These are phyloP conservation scores for Penicillium sp. DNA, from an alignment of 2,329 filamentous ascomycete genomes.

Conservation along the genomic window DNA sequence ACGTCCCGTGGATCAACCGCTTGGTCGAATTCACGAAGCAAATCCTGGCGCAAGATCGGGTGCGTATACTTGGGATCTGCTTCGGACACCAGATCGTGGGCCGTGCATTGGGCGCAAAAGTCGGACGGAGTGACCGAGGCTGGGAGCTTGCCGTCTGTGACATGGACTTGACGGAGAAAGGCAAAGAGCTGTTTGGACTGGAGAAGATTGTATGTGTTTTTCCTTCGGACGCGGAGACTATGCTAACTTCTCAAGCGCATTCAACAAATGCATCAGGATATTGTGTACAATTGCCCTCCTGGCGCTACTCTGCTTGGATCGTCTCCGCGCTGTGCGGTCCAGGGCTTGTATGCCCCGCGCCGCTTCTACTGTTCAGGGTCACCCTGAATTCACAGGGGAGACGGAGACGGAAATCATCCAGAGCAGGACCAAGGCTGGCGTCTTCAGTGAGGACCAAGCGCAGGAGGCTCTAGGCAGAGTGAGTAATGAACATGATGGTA, in stretches of 20 bases:
- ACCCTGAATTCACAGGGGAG: conserved; percentile 72
- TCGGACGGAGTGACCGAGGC: conserved; percentile 61
- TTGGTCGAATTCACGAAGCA: conserved; percentile 64
- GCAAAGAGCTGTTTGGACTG: conserved; percentile 65
- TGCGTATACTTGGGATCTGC: conserved; percentile 73
- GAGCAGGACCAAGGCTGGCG: conserved; percentile 58
- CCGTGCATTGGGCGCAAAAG: conserved; percentile 62
- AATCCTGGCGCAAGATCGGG: conserved; percentile 56
- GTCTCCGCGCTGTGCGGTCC: conserved; percentile 64
- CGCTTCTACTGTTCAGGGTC: conserved; percentile 70
- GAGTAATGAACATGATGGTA: conserved; percentile 67
- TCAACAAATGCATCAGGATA: conserved; percentile 83
- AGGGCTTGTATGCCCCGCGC: conserved; percentile 68
- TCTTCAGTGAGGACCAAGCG: conserved; percentile 66
- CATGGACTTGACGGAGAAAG: conserved; percentile 62
- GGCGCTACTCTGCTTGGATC: conserved; percentile 60
- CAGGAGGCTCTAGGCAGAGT: conserved; percentile 64
- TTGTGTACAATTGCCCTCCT: conserved; percentile 60
- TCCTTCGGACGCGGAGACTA: background rate
- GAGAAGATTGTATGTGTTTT: conserved; percentile 53
- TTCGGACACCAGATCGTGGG: conserved; percentile 85
- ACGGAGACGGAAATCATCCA: conserved; percentile 63
- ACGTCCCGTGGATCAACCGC: conserved; percentile 68
- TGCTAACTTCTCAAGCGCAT: conserved; percentile 38
- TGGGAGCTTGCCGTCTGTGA: conserved; percentile 79